phyloP scores from a whole-genome alignment of 345 rosid genomes.

The Eucalyptus erythrocorys region DNA sequence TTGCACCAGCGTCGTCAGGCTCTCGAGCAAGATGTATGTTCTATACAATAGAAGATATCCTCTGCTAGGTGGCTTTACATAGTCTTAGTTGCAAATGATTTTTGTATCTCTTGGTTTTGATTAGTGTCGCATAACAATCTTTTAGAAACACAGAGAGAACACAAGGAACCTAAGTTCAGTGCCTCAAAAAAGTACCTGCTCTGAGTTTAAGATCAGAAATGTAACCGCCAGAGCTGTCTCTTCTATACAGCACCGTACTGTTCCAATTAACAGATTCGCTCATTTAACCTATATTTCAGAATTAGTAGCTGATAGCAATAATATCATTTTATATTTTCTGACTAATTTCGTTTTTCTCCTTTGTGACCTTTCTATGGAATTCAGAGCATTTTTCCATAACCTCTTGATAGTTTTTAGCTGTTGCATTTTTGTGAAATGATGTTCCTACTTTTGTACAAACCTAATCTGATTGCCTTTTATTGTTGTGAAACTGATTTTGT shows the following conservation, averaged over 20 bases:
- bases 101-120: neutral
- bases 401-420: neutral
- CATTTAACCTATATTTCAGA: neutral
- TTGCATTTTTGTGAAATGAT: neutral
- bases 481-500: neutral
- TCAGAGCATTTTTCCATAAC: neutral
- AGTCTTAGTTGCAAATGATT: neutral
- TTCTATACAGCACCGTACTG: neutral
- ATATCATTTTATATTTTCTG: neutral
- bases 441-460: neutral
- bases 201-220: neutral
- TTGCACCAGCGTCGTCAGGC: conserved; percentile 56
- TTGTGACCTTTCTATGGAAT: neutral
- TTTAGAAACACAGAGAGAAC: neutral
- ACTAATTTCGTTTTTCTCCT: neutral
- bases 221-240: neutral
- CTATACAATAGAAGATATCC: neutral
- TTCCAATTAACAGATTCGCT: neutral
- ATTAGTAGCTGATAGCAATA: neutral
- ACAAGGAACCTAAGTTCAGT: neutral
- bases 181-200: neutral
- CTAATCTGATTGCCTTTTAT: neutral
- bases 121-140: neutral
- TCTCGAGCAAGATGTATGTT: conserved; percentile 70
- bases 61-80: neutral